Base-by-base conservation (phyloP, 768 basidiomycete species). In the Phylloporus rhodoxanthus region DNA sequence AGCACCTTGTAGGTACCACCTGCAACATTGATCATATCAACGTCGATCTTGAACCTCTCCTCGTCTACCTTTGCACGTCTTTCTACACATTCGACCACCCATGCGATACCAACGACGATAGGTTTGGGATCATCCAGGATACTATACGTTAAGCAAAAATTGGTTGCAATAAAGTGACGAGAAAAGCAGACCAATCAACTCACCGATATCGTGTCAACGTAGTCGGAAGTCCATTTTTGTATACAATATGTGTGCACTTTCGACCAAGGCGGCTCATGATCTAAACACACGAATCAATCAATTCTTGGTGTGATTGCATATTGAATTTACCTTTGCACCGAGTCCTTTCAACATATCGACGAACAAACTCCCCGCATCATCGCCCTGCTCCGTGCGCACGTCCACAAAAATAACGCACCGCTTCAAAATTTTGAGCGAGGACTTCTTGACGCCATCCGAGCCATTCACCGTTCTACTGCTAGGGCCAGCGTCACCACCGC, bases 61-160 rank as follows among this genome's bases (percentile, higher is more conserved):
- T 91, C 91, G 20, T 84, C 87, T 3, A 86, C 78, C 39, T 68
- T 77, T 33, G 65, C 65, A 39, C 76, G 74, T 54, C 82, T 78
- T 58, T 92, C 90, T 2, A 78, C 85, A 56, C 90, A 94, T 60
- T 89, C 83, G 2, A 92, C 87, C 5, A 94, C 86, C 91, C 91
- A 93, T 15, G 81, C 85, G 56, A 92, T 88, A 8, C 89, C 87
- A 14, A 95, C 85, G 14, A 91, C 82, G 21, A 70, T 56, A 0
- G 91, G 91, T 59, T 84, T 76, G 60, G 65, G 87, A 34, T 89
- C 83, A 39, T 79, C 71, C 20, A 88, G 69, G 42, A 81, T 61
- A 45, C 86, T 87, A 29, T 9, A 38, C 34, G 3, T 21, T 34
- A 19, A 20, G 14, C 6, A 45, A 38, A 1, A 34, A 28, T 14